Percentiles rank a stretch among this genome's conserved stretches.
Conservation (phyloP, 2,329 filamentous ascomycete species). For the Xylaria multiplex region DNA sequence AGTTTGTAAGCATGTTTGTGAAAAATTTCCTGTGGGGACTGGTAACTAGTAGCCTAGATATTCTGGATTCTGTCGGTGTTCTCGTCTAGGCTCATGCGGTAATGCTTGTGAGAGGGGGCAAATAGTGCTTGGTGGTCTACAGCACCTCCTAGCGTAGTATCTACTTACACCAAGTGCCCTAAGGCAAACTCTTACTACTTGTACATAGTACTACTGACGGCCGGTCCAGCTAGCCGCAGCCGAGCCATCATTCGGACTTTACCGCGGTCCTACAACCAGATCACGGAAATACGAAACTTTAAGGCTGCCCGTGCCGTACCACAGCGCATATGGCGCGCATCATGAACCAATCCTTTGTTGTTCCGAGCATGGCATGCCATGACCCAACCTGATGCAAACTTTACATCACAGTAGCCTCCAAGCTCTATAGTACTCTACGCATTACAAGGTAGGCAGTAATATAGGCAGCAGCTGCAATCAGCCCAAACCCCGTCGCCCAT, state of each 20-base stretch:
- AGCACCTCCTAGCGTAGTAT: not conserved
- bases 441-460: not conserved
- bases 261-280: not conserved
- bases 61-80: not conserved
- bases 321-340: conserved; percentile 18
- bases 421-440: no score
- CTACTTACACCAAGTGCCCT: no score
- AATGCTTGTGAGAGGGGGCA: not conserved
- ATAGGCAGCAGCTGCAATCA: not conserved
- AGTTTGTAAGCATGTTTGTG: conserved; percentile 2
- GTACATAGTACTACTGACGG: not conserved
- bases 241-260: conserved; percentile 12
- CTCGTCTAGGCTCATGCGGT: no score
- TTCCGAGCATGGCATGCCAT: conserved; percentile 1
- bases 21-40: conserved; percentile 20
- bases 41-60: not conserved
- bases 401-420: not conserved
- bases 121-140: not conserved
- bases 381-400: conserved; percentile 3
- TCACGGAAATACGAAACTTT: conserved; percentile 17
- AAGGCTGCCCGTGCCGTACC: conserved; percentile 19
- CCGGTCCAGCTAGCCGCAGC: not conserved
- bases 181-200: no score
- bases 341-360: conserved; percentile 16
- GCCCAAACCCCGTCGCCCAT: no score